Evolutionary conservation across 2,329 filamentous ascomycete genomes (phyloP), one percentile per base, ranked within the genome.

Genomic region (Tolypocladium amazonense): DNA sequence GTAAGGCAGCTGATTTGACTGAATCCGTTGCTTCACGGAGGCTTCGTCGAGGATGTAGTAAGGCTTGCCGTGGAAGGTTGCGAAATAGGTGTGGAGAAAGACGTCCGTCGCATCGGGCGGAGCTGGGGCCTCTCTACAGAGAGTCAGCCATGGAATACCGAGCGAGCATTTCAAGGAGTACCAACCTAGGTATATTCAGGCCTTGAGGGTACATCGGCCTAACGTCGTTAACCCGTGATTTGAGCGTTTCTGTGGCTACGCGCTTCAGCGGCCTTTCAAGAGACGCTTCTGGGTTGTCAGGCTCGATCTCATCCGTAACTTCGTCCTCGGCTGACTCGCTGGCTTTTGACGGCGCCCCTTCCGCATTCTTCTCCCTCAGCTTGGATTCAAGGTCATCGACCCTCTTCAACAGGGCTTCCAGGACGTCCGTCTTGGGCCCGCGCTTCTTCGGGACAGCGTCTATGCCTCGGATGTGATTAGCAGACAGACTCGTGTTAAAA

Each of bases 391-490:
- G 77, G 1, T 90, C 90, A 71, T 95, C 91, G 2, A 95, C 90
- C 58, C 91, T 83, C 73, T 93, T 95, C 61, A 95, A 70, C 11
- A 95, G 77, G 1, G 91, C 90, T 71, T 95, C 91, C 38, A 95
- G 78, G 5, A 95, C 89, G 71, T 96, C 91, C 35, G 90, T 95
- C 74, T 96, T 96, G 3, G 91, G 91, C 0, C 91, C 91, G 71
- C 91, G 82, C 72, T 95, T 95, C 76, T 95, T 95, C 0, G 91
- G 91, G 23, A 94, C 85, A 33, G 91, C 91, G 77, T 96, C 90
- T 92, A 66, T 8, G 61, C 11, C 20, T 20, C 30, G 50, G 30
- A 15, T 12, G 43, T 58, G 25, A 45, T 58, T 15, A 45, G 50
- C 62, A 47, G 61, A 25, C 35, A 43, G 52, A 59, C 18, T n/a